phyloP scores from a whole-genome alignment of 2,329 filamentous ascomycete genomes.

The Blumeriella jaapii region DNA sequence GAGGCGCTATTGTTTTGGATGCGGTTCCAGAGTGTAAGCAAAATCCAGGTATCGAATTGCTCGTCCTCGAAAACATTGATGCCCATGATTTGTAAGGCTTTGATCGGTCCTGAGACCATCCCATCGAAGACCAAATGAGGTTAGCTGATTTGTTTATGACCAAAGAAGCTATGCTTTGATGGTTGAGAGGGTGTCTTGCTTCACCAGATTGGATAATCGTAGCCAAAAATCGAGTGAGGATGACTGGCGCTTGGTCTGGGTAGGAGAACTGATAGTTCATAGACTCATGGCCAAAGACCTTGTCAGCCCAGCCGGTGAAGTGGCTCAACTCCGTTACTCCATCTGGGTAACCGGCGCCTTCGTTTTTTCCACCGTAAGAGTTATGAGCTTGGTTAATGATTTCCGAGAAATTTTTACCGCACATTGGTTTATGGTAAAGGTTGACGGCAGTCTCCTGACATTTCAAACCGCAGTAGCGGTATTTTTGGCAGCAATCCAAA shows the following conservation, averaged over 20 bases:
- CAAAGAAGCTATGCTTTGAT: conserved; percentile 1
- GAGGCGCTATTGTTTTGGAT: conserved; percentile 4
- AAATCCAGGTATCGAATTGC: conserved; percentile 5
- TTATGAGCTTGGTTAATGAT: conserved; percentile 2
- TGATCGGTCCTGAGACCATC: conserved; percentile 5
- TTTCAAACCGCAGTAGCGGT: conserved; percentile 2
- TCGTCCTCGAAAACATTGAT: conserved; percentile 5
- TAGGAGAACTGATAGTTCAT: background rate
- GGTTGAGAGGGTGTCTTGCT: conserved; percentile 2
- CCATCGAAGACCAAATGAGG: conserved; percentile 1
- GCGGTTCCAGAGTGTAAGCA: conserved; percentile 7
- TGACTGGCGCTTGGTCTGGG: background rate
- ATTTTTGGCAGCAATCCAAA: conserved; percentile 2
- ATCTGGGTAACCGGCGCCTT: background rate
- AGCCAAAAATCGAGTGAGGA: conserved; percentile 4
- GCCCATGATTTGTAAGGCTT: conserved; percentile 2
- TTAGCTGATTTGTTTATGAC: background rate
- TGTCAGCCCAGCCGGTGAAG: conserved; percentile 4
- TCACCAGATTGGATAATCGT: conserved; percentile 1
- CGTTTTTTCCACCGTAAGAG: conserved; percentile 3
- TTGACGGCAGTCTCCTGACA: conserved; percentile 2
- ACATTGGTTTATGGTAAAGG: conserved; percentile 2
- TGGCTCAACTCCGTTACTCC: conserved; percentile 1
- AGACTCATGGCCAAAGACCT: background rate
- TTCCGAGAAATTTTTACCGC: conserved; percentile 2